Base-by-base conservation (phyloP, 495 filamentous ascomycete genomes). In the Hypoxylon trugodes region DNA sequence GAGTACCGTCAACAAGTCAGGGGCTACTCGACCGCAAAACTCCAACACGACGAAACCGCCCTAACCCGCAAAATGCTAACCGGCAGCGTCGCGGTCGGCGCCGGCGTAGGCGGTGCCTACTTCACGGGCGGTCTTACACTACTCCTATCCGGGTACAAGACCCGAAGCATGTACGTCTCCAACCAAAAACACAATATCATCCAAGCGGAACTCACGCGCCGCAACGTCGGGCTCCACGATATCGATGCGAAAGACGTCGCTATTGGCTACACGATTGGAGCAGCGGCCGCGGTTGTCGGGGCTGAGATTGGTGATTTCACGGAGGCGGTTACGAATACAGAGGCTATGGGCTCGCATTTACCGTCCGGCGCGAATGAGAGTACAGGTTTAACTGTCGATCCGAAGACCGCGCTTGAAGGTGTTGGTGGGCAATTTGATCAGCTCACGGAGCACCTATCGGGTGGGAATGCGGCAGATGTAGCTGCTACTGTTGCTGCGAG, bases 151-250 rank as follows among this genome's bases (percentile, higher is more conserved):
- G 48, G 6, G 6, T 61, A 66, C 30, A 60, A 61, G 28, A 5
- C 10, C 21, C 48, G 62, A 32, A 66, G 62, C 15, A 26, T 38
- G 1, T 66, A 37, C 1, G 43, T 66, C 2, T 33, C 50, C 9
- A n/a, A 32, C 26, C 55, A 66, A 37, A 66, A 66, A 19, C 38
- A 28, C 4, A 33, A 45, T 7, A 50, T 66, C 16, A 47, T 56
- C 13, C 50, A 52, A 24, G 57, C 1, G 9, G 45, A 66, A 51
- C 50, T 66, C 6, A 6, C 2, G 3, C 45, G 13, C 12, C 51
- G 63, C 7, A 38, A 52, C 6, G 24, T 45, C 7, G 8, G 7
- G 2, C 25, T 37, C 8, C 50, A 50, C 35, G 24, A 66, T 15
- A 45, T 57, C 43, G 40, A 18, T 33, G 16, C 16, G 7, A 58